phyloP scores from a whole-genome alignment of 2,329 filamentous ascomycete genomes.

The Trichoderma oligosporum region DNA sequence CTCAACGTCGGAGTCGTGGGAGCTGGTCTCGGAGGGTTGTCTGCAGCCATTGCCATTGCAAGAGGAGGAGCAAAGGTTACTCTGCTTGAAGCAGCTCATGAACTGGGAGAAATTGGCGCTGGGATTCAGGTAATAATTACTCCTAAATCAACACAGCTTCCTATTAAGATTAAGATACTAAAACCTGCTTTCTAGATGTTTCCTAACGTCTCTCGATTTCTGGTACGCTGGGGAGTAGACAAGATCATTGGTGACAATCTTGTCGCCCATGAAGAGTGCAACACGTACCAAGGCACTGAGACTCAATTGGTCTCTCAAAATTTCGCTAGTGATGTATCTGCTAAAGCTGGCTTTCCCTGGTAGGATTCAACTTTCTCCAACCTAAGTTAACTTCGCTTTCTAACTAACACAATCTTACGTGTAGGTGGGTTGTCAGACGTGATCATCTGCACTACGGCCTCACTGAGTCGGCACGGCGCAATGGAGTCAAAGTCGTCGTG shows the following conservation, averaged over 20 bases:
- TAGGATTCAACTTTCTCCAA: no score
- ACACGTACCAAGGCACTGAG: neutral
- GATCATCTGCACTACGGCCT: neutral
- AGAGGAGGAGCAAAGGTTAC: neutral
- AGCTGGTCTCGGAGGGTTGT: neutral
- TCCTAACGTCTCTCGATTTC: neutral
- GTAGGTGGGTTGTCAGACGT: neutral
- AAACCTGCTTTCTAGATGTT: neutral
- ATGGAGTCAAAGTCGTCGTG: neutral
- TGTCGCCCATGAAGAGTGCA: neutral
- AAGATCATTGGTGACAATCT: neutral
- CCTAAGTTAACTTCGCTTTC: no score
- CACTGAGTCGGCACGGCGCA: neutral
- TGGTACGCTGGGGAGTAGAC: neutral
- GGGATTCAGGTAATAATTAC: constrained; percentile 2
- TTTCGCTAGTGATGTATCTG: no score
- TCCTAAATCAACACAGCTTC: no score
- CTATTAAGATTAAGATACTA: no score
- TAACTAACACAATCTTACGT: no score
- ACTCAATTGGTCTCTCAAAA: no score
- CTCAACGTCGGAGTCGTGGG: neutral
- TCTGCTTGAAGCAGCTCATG: neutral
- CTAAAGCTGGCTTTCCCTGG: no score
- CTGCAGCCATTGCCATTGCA: neutral
- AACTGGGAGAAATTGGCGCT: neutral